These are phyloP conservation scores for Daldinia vernicosa DNA, from an alignment of 495 filamentous ascomycete genomes.

Conservation along the genomic window DNA sequence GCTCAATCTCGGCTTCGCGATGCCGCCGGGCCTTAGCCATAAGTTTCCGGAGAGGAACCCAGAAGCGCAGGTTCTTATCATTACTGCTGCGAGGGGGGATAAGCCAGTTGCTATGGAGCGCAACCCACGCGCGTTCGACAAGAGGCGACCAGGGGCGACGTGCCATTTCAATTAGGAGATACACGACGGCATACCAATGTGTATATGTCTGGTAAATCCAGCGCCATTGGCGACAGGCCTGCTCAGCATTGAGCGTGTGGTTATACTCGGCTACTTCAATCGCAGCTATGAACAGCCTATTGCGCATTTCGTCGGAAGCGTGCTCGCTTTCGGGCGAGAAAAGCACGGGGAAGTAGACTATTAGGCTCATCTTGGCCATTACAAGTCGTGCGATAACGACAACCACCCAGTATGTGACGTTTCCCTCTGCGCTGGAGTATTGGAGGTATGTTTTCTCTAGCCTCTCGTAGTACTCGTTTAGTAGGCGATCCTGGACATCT, in stretches of 20 bases:
- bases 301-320: slow-evolving; percentile 49
- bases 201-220: slow-evolving; percentile 69
- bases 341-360: slow-evolving; percentile 58
- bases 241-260: slow-evolving; percentile 59
- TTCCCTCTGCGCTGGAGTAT: slow-evolving; percentile 47
- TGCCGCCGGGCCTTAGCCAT: slow-evolving; percentile 59
- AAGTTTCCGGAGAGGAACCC: slow-evolving; percentile 63
- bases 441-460: slow-evolving; percentile 57
- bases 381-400: slow-evolving; percentile 55
- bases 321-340: slow-evolving; percentile 42
- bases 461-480: slow-evolving; percentile 54
- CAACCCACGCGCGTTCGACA: slow-evolving; percentile 64
- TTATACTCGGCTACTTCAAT: slow-evolving; percentile 67
- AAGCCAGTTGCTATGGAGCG: slow-evolving; percentile 60
- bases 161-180: slow-evolving; percentile 61
- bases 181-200: slow-evolving; percentile 67
- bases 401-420: slow-evolving; percentile 55
- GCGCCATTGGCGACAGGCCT: slow-evolving; percentile 61
- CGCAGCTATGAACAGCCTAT: slow-evolving; percentile 52
- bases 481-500: slow-evolving; percentile 55
- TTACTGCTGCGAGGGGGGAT: slow-evolving; percentile 48
- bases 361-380: slow-evolving; percentile 57
- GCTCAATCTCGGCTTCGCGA: slow-evolving; percentile 53
- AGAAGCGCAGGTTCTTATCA: slow-evolving; percentile 57
- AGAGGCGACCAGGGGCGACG: slow-evolving; percentile 59